Conservation (phyloP, 495 filamentous ascomycete species). For the Niebla homalea region DNA sequence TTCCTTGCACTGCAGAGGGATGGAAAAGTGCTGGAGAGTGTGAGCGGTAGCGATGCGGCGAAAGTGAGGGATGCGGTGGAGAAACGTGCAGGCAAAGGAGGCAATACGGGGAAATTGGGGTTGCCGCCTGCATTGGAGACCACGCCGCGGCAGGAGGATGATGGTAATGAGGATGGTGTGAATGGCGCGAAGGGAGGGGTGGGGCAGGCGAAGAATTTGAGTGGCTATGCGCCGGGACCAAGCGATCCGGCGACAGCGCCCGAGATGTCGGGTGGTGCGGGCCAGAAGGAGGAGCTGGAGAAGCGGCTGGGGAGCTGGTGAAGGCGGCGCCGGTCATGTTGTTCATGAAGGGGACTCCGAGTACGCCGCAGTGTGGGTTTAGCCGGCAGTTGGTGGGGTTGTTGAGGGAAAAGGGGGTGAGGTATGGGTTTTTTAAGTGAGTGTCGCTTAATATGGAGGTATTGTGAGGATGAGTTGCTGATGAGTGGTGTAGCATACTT, state of each 20-base stretch:
- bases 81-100: conserved; percentile 45
- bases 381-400: conserved; percentile 76
- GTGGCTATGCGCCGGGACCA: conserved; percentile 31
- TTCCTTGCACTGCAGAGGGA: conserved; percentile 71
- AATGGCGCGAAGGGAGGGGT: conserved; percentile 11
- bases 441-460: background rate
- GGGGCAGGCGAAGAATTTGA: conserved; percentile 23
- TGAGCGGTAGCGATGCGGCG: conserved; percentile 77
- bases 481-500: conserved; percentile 24
- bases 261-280: conserved; percentile 37
- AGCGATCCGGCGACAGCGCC: conserved; percentile 34
- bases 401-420: conserved; percentile 72
- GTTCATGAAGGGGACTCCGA: conserved; percentile 80
- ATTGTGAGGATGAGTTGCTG: background rate
- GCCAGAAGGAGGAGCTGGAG: conserved; percentile 65
- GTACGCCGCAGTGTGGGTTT: conserved; percentile 86
- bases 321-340: conserved; percentile 95
- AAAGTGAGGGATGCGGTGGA: conserved; percentile 75
- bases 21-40: conserved; percentile 56
- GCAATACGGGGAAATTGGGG: conserved; percentile 22
- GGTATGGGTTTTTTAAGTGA: conserved; percentile 99
- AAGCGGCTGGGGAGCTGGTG: conserved; percentile 66
- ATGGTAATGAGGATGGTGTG: conserved; percentile 16
- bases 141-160: conserved; percentile 30
- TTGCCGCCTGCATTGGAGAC: conserved; percentile 41